Conservation (phyloP, 2,329 filamentous ascomycete species). For the Talaromyces verruculosus region DNA sequence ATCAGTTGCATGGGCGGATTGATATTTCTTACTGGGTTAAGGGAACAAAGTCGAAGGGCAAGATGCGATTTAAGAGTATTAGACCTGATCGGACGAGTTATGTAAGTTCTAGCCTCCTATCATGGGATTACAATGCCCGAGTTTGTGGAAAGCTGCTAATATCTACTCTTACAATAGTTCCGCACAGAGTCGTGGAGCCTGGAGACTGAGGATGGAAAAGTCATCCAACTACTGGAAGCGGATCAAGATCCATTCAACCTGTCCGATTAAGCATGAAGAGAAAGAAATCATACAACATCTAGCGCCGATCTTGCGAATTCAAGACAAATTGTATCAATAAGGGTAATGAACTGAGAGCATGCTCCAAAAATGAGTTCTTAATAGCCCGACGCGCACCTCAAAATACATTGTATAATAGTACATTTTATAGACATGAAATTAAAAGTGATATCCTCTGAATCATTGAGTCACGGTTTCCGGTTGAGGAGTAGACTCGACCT, state of each 20-base stretch:
- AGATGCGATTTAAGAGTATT: slow-evolving; percentile 78
- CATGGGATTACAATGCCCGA: background rate
- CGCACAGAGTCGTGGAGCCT: slow-evolving; percentile 90
- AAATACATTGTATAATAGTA: slow-evolving; percentile 40
- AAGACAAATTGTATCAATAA: slow-evolving; percentile 3
- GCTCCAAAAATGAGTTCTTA: slow-evolving; percentile 15
- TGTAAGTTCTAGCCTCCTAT: slow-evolving; percentile 42
- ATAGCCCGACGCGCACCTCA: slow-evolving; percentile 14
- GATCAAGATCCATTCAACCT: slow-evolving; percentile 67
- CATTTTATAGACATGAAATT: slow-evolving; percentile 28
- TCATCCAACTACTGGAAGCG: slow-evolving; percentile 74
- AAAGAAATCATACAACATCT: background rate
- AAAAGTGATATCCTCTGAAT: slow-evolving; percentile 19
- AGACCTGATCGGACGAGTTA: slow-evolving; percentile 64
- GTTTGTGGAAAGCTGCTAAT: background rate
- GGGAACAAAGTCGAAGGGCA: slow-evolving; percentile 68
- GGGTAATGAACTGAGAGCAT: slow-evolving; percentile 10
- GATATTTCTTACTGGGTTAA: slow-evolving; percentile 84
- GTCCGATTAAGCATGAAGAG: slow-evolving; percentile 36
- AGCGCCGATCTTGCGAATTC: background rate
- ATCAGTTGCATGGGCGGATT: slow-evolving; percentile 88
- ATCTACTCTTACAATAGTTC: slow-evolving; percentile 54
- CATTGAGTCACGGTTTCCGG: slow-evolving; percentile 5
- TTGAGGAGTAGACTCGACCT: slow-evolving; percentile 35
- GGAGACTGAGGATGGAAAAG: slow-evolving; percentile 62